Evolutionary conservation across 225 moss, liverwort and hornwort genomes (phyloP).

Genomic region (Anthoceros angustus): DNA sequence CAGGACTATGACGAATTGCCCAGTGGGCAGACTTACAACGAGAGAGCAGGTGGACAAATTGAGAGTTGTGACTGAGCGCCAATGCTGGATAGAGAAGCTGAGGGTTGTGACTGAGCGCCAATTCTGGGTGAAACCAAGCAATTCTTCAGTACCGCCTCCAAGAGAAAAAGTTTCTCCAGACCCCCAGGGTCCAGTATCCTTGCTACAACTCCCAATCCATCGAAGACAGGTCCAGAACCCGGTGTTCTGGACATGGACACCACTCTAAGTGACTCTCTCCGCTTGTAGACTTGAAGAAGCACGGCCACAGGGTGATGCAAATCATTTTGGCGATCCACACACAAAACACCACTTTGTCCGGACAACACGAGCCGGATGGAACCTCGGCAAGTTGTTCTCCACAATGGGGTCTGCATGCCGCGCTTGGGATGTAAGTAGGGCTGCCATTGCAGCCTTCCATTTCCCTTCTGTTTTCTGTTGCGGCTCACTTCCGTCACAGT

Average conservation of each 20-base stretch:
- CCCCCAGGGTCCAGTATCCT: slow-evolving; percentile 47
- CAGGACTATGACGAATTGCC: background rate
- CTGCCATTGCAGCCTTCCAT: background rate
- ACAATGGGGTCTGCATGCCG: slow-evolving; percentile 46
- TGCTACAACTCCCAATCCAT: slow-evolving; percentile 72
- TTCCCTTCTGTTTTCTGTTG: background rate
- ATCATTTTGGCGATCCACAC: slow-evolving; percentile 5
- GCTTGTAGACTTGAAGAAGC: slow-evolving; percentile 40
- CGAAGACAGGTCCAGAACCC: slow-evolving; percentile 71
- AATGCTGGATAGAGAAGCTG: no score
- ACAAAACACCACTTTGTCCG: no score
- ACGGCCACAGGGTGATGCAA: slow-evolving; percentile 21
- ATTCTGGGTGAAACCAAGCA: slow-evolving; percentile 50
- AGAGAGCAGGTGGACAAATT: slow-evolving; percentile 85
- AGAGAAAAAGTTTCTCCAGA: slow-evolving; percentile 29
- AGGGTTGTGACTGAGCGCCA: no score
- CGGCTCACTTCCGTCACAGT: slow-evolving; percentile 11
- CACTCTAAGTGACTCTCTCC: slow-evolving; percentile 60
- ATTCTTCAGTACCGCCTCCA: slow-evolving; percentile 45
- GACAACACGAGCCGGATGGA: background rate
- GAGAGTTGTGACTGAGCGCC: slow-evolving; percentile 69
- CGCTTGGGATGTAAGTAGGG: slow-evolving; percentile 23
- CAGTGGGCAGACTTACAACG: slow-evolving; percentile 42
- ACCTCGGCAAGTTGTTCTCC: slow-evolving; percentile 8
- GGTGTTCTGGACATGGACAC: slow-evolving; percentile 82